phyloP scores from a whole-genome alignment of 1,284 basidiomycete species.

The Malassezia dermatis region DNA sequence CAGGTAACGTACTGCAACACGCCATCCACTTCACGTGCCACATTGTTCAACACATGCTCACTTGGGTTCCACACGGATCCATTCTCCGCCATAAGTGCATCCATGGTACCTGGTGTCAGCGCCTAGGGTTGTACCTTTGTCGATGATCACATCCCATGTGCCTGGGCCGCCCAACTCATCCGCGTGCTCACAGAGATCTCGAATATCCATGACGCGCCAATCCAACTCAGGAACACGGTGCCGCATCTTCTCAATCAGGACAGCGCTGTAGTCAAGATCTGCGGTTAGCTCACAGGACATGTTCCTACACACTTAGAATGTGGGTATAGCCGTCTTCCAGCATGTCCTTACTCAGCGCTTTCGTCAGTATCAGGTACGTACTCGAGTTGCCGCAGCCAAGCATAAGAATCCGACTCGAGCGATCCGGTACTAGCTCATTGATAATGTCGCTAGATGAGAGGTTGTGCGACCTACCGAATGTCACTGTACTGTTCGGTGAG shows the following conservation, averaged over 20 bases:
- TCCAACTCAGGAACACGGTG: conserved; percentile 21
- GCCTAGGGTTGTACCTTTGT: conserved; percentile 25
- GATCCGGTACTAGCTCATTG: conserved; percentile 26
- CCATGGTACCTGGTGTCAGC: conserved; percentile 29
- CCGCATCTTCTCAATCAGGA: conserved; percentile 30
- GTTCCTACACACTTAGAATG: conserved; percentile 25
- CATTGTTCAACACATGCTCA: conserved; percentile 22
- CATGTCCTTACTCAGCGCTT: conserved; percentile 32
- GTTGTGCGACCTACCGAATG: conserved; percentile 1
- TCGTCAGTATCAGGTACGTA: conserved; percentile 1
- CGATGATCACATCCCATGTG: conserved; percentile 34
- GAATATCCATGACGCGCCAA: conserved; percentile 38
- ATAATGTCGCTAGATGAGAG: conserved; percentile 20
- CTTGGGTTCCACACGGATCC: conserved; percentile 33
- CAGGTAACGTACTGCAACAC: conserved; percentile 22
- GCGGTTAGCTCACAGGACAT: neutral
- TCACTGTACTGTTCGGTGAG: conserved; percentile 15
- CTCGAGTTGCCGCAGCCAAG: conserved; percentile 41
- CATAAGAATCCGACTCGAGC: conserved; percentile 31
- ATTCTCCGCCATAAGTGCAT: conserved; percentile 44
- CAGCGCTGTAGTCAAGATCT: conserved; percentile 15
- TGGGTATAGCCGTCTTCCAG: conserved; percentile 23
- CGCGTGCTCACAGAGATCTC: conserved; percentile 24
- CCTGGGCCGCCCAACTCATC: conserved; percentile 20
- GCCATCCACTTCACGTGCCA: conserved; percentile 28